These are phyloP conservation scores for Neofusicoccum laricinum DNA, from an alignment of 2,329 filamentous ascomycete species.

Conservation along the genomic window DNA sequence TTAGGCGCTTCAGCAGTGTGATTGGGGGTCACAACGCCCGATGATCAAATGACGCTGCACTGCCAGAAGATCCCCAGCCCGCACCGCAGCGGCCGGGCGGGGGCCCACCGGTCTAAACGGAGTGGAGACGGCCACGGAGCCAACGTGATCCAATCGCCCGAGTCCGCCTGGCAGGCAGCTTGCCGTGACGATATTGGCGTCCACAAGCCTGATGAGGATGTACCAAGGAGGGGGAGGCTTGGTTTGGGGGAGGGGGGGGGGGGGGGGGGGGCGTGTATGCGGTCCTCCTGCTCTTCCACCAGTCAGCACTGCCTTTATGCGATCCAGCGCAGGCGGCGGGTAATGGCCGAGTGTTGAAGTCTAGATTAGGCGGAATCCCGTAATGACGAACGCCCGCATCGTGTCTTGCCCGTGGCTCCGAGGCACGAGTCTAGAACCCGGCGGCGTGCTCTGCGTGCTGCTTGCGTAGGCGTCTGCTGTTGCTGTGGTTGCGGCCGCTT, in stretches of 20 bases:
- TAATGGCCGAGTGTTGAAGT: slow-evolving; percentile 3
- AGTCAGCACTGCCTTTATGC: background rate
- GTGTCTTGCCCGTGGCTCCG: background rate
- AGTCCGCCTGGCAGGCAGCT: background rate
- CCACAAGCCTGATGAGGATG: background rate
- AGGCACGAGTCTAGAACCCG: slow-evolving; percentile 3
- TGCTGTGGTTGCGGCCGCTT: slow-evolving; percentile 1
- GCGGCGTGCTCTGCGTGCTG: background rate
- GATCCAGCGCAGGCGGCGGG: slow-evolving; percentile 3
- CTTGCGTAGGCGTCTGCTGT: slow-evolving; percentile 1
- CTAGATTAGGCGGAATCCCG: background rate
- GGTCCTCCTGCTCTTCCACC: background rate
- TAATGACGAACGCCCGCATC: slow-evolving; percentile 9
- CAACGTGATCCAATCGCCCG: slow-evolving; percentile 13
- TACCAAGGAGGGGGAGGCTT: background rate
- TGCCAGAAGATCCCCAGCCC: slow-evolving; percentile 14
- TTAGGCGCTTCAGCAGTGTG: slow-evolving; percentile 11
- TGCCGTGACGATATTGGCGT: background rate
- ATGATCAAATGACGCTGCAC: slow-evolving; percentile 12
- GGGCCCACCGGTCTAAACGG: slow-evolving; percentile 7
- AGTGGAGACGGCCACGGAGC: slow-evolving; percentile 10
- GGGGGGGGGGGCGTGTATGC: background rate
- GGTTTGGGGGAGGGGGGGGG: too few relatives aligned
- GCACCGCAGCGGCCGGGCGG: background rate
- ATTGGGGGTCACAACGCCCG: slow-evolving; percentile 1